Evolutionary conservation across 2,329 filamentous ascomycete genomes (phyloP), one percentile per base, ranked within the genome.

Genomic region (Trichoderma semiorbis): DNA sequence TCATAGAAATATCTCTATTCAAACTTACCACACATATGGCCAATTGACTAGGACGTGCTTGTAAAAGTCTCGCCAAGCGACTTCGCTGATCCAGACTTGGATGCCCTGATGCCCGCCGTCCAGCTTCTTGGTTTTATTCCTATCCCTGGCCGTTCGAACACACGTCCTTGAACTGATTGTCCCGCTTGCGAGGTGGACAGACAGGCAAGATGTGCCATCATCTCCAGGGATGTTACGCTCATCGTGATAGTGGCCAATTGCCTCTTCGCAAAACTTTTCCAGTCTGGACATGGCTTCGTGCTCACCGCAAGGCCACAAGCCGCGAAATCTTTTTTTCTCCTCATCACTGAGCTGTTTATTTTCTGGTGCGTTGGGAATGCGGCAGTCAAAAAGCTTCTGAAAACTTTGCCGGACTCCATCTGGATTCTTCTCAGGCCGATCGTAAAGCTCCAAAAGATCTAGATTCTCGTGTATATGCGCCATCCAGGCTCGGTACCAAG

Each of bases 61-160:
- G 82, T 97, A 97, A 77, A 97, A 97, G 77, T 97, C 93, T 16
- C 93, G 85, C 93, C 93, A 96, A 0, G 93, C 93, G 4, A 97
- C 86, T 80, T 97, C 93, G 68, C 90, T 90, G 74, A 96, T 93
- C 93, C 93, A 97, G 0, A 85, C 85, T 65, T 87, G 84, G 71
- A 93, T 91, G 0, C 92, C 93, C 18, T 88, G 81, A 24, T 87
- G 86, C 0, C 92, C 91, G 1, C 84, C 88, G 72, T 94, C 88
- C 2, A 97, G 85, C 71, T 89, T 88, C 78, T 87, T 89, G 1
- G 87, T 87, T 30, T 83, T 89, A 76, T 93, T 93, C 34, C 83
- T 81, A 69, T 89, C 86, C 36, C 88, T 85, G 0, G 93, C 93
- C 32, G 84, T 83, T 4, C 86, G 83, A 7, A 95, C 85, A 11